Conservation (phyloP, 1,139 yeast species). For the Taiozyma sp. region DNA sequence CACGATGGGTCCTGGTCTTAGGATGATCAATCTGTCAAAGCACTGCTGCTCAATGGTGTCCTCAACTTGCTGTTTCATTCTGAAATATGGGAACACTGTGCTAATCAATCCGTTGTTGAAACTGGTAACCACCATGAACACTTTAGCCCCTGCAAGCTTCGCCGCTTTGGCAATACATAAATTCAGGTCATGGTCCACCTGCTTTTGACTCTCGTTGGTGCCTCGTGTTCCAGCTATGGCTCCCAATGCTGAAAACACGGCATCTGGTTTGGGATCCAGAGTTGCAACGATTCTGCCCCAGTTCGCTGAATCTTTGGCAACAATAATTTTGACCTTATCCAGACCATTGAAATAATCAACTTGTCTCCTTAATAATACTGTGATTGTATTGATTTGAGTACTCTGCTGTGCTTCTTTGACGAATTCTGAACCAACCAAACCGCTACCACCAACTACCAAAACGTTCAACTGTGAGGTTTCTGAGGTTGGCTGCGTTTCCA, state of each 20-base stretch:
- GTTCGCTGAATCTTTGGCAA: constrained; percentile 8
- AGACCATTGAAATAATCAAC: not conserved
- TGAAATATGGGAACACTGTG: constrained; percentile 24
- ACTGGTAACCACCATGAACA: constrained; percentile 23
- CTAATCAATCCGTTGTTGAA: constrained; percentile 25
- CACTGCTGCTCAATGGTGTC: constrained; percentile 15
- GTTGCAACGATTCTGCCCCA: constrained; percentile 9
- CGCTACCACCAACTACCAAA: constrained; percentile 18
- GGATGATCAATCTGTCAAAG: constrained; percentile 19
- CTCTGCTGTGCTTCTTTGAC: constrained; percentile 10
- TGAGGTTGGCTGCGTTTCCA: not conserved
- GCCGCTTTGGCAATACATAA: constrained; percentile 6
- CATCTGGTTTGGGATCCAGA: constrained; percentile 2
- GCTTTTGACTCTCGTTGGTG: constrained; percentile 1
- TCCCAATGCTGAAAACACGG: constrained; percentile 14
- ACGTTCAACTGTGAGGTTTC: constrained; percentile 1
- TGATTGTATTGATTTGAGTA: constrained; percentile 28
- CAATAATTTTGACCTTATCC: constrained; percentile 7
- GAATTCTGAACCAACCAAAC: constrained; percentile 17
- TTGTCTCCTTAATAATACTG: constrained; percentile 35
- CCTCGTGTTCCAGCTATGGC: constrained; percentile 5
- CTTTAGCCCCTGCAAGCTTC: not conserved
- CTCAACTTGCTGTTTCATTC: constrained; percentile 23
- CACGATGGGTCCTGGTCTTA: constrained; percentile 30
- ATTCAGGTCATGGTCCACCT: constrained; percentile 13